Evolutionary conservation across 257 asterid species (phyloP).

Genomic region (Jacaranda copaia): DNA sequence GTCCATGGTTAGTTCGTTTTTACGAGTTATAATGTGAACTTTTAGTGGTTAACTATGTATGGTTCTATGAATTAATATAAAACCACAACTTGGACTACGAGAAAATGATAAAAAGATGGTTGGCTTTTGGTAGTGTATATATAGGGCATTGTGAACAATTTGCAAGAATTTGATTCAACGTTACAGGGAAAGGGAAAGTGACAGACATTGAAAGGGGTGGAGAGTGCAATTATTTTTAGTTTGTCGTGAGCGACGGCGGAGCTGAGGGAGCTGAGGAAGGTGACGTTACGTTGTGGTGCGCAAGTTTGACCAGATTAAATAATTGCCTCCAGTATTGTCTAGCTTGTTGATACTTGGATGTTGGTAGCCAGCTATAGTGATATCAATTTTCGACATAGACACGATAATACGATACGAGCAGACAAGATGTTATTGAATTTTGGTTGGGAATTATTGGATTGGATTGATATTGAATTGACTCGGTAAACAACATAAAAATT

Average conservation of each 20-base stretch:
- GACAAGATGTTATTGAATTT: no score
- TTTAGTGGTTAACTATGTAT: background rate
- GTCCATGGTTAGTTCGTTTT: conserved; percentile 20
- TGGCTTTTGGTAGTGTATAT: conserved; percentile 22
- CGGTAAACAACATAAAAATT: no score
- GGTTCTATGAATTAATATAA: background rate
- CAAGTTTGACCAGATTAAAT: conserved; percentile 44
- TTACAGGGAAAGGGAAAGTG: conserved; percentile 12
- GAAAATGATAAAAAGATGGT: conserved; percentile 25
- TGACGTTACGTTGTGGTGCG: conserved; percentile 30
- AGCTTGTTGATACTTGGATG: background rate
- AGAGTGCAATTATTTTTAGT: background rate
- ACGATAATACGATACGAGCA: no score
- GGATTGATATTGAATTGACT: no score
- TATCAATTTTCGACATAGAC: no score
- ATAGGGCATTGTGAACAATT: background rate
- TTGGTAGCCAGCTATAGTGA: no score
- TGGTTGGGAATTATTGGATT: no score
- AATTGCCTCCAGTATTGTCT: conserved; percentile 38
- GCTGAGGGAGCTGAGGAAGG: background rate
- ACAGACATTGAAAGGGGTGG: background rate
- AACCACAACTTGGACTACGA: background rate
- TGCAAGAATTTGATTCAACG: conserved; percentile 26
- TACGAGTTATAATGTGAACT: no score
- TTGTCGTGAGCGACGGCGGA: conserved; percentile 47